Evolutionary conservation across 2,329 filamentous ascomycete species (phyloP).

Genomic region (Diaporthe batatas): DNA sequence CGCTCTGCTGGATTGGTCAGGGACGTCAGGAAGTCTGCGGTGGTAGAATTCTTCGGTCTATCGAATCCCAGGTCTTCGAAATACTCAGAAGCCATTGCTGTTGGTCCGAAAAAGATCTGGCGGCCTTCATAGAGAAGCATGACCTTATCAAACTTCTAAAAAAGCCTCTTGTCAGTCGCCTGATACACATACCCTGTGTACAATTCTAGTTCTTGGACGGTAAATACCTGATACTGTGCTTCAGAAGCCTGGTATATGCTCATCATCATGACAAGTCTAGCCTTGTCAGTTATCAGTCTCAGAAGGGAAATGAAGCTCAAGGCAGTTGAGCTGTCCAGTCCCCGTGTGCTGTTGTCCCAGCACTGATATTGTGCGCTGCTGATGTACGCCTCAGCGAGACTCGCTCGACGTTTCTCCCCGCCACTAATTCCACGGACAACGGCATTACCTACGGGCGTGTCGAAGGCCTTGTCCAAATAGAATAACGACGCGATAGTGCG

Average conservation of each 20-base stretch:
- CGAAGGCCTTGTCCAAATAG: conserved; percentile 72
- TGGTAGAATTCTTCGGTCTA: conserved; percentile 67
- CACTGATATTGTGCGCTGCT: conserved; percentile 54
- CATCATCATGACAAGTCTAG: no score
- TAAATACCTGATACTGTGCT: no score
- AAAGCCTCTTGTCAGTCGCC: no score
- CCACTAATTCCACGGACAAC: conserved; percentile 70
- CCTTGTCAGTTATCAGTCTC: no score
- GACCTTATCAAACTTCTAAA: conserved; percentile 25
- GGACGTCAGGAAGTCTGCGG: conserved; percentile 78
- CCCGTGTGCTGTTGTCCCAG: conserved; percentile 46
- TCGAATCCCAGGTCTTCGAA: conserved; percentile 73
- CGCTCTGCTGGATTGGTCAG: conserved; percentile 76
- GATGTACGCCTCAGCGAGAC: conserved; percentile 75
- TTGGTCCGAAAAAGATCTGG: conserved; percentile 21
- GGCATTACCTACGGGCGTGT: conserved; percentile 72
- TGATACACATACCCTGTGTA: no score
- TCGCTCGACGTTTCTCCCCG: conserved; percentile 74
- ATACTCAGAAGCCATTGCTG: conserved; percentile 63
- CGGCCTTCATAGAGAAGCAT: conserved; percentile 23
- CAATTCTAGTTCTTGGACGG: no score
- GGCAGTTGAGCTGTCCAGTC: background rate
- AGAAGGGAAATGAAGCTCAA: no score
- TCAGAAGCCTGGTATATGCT: no score
- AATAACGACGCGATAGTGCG: conserved; percentile 64